Conservation (phyloP, 805 yeast genomes). For the Tetrapisispora namnaoensis region DNA sequence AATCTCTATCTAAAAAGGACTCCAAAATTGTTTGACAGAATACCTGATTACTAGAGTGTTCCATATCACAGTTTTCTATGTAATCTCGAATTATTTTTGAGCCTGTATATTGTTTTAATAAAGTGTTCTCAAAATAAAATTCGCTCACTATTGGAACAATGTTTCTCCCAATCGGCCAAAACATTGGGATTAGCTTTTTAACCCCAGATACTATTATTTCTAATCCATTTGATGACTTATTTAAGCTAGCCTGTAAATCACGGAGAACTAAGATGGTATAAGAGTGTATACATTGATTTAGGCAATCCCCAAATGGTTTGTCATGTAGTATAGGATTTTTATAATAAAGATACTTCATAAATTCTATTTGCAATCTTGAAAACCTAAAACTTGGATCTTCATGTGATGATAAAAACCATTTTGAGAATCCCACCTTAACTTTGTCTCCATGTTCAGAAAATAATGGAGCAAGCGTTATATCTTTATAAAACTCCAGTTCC, state of each 20-base stretch:
- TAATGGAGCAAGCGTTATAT: not conserved
- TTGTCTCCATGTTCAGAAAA: not conserved
- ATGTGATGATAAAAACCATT: not conserved
- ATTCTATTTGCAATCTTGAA: not conserved
- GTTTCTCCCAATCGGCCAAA: not conserved
- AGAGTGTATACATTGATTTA: not conserved
- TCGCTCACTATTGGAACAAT: not conserved
- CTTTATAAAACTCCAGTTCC: not conserved
- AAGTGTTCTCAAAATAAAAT: not conserved
- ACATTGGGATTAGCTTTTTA: not conserved
- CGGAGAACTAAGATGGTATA: not conserved
- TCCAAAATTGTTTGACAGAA: not conserved
- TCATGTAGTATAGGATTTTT: not conserved
- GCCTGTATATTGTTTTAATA: not conserved
- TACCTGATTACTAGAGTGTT: not conserved
- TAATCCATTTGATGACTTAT: not conserved
- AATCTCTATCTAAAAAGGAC: not conserved
- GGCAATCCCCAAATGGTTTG: not conserved
- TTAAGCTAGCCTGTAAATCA: not conserved
- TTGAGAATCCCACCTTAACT: not conserved
- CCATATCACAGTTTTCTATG: not conserved
- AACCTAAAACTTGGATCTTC: not conserved
- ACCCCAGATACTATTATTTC: not conserved
- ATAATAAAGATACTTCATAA: not conserved
- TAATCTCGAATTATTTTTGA: not conserved